Percentiles rank a stretch among this genome's conserved stretches.
Evolutionary conservation across 768 basidiomycete genomes (phyloP).

Genomic region (Peribolospora kevripleyi): DNA sequence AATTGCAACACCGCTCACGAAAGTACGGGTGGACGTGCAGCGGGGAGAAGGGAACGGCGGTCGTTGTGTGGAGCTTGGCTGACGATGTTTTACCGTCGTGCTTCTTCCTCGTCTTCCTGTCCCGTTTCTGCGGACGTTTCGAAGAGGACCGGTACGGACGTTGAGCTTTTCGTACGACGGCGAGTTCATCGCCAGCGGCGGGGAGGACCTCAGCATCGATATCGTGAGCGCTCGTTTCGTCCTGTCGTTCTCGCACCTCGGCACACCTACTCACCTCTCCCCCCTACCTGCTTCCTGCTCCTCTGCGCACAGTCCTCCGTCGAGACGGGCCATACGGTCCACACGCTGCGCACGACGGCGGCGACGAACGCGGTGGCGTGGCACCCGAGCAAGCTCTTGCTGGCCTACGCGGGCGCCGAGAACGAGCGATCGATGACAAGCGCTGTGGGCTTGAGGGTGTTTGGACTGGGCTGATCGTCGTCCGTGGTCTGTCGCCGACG

Average conservation of each 20-base stretch:
- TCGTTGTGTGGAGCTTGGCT: no score
- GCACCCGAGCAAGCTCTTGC: neutral
- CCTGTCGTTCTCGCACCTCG: neutral
- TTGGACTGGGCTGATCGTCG: neutral
- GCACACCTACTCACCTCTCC: neutral
- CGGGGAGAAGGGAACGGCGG: no score
- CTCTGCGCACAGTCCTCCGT: conserved; percentile 2
- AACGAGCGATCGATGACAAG: neutral
- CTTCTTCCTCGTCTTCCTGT: no score
- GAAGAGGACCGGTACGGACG: conserved; percentile 1
- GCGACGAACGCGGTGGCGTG: conserved; percentile 3
- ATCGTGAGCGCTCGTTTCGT: neutral
- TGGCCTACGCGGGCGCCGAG: conserved; percentile 4
- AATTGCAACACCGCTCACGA: no score
- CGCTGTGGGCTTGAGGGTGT: neutral
- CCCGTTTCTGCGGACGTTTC: no score
- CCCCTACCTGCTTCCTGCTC: neutral
- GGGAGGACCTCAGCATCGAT: conserved; percentile 2
- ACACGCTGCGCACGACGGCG: neutral
- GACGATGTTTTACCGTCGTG: no score
- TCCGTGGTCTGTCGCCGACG: no score
- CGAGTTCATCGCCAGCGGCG: conserved; percentile 1
- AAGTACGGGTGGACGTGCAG: no score
- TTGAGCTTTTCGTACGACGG: conserved; percentile 3
- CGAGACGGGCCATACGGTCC: conserved; percentile 3